These are phyloP conservation scores for Jamesozyma lodderae DNA, from an alignment of 805 yeast species.

Conservation along the genomic window DNA sequence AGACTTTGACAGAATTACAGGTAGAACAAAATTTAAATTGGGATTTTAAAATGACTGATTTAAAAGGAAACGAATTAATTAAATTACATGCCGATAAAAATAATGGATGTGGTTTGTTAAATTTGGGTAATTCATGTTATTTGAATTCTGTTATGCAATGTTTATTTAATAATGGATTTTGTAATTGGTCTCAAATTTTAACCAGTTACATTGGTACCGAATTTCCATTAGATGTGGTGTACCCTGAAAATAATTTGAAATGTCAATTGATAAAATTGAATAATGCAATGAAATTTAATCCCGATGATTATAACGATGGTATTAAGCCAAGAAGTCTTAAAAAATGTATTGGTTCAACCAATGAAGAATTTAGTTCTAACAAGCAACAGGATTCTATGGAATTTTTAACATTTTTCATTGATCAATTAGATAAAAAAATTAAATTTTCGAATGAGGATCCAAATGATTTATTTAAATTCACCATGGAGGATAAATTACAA, in stretches of 20 bases:
- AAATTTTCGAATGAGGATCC: conserved; percentile 33
- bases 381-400: conserved; percentile 95
- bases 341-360: conserved; percentile 63
- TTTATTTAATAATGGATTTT: conserved; percentile 38
- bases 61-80: conserved; percentile 52
- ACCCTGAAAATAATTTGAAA: conserved; percentile 57
- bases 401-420: conserved; percentile 61
- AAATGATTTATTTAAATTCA: conserved; percentile 53
- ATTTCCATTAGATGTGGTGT: conserved; percentile 33
- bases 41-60: conserved; percentile 78
- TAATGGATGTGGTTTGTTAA: conserved; percentile 76
- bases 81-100: conserved; percentile 36
- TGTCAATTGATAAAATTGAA: conserved; percentile 72
- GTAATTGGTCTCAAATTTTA: conserved; percentile 30
- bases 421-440: conserved; percentile 44
- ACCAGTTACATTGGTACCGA: conserved; percentile 16
- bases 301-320: conserved; percentile 57
- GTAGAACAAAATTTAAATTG: conserved; percentile 87
- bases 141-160: conserved; percentile 73
- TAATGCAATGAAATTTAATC: conserved; percentile 54
- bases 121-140: conserved; percentile 91
- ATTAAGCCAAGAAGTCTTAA: conserved; percentile 72
- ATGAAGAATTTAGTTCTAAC: conserved; percentile 75
- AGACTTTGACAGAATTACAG: conserved; percentile 78
- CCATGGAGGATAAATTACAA: conserved; percentile 53